Percentiles rank a stretch among this genome's conserved stretches.
Evolutionary conservation across 192 early-diverging fungal species (phyloP).

Genomic region (Coemansia erecta): DNA sequence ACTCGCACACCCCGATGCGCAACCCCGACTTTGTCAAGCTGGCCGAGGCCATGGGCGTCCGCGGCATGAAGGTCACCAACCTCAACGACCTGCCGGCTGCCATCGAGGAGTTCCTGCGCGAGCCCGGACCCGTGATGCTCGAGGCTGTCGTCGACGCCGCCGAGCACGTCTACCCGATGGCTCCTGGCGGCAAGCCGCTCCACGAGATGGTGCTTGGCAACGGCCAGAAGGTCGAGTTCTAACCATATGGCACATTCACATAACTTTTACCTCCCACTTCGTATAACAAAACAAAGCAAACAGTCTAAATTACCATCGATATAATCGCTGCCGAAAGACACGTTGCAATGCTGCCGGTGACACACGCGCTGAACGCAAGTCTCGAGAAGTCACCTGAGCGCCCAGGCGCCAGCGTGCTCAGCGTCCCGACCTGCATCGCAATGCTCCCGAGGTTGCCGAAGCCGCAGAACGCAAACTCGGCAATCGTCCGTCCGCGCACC

Average conservation of each 20-base stretch:
- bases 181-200: slow-evolving; percentile 88
- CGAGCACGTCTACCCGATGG: slow-evolving; percentile 98
- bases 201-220: slow-evolving; percentile 77
- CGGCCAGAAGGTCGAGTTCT: slow-evolving; percentile 48
- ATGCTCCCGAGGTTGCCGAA: slow-evolving; percentile 84
- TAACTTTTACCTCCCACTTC: too few relatives aligned
- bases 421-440: slow-evolving; percentile 75
- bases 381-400: slow-evolving; percentile 68
- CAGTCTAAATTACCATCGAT: slow-evolving; percentile 58
- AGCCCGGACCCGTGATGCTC: slow-evolving; percentile 81
- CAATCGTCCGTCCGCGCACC: slow-evolving; percentile 53
- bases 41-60: slow-evolving; percentile 89
- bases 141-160: slow-evolving; percentile 88
- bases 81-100: slow-evolving; percentile 79
- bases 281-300: neutral
- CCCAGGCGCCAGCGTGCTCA: slow-evolving; percentile 73
- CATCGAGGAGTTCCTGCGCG: slow-evolving; percentile 89
- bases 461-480: slow-evolving; percentile 81
- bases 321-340: slow-evolving; percentile 79
- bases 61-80: slow-evolving; percentile 80
- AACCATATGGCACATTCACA: too few relatives aligned
- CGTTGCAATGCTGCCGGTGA: slow-evolving; percentile 77
- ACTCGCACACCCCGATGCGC: slow-evolving; percentile 89
- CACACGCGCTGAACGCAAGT: slow-evolving; percentile 74
- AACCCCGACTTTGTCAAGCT: slow-evolving; percentile 99